phyloP scores from a whole-genome alignment of 2,329 filamentous ascomycete species.

The Penicillium brasilianum region DNA sequence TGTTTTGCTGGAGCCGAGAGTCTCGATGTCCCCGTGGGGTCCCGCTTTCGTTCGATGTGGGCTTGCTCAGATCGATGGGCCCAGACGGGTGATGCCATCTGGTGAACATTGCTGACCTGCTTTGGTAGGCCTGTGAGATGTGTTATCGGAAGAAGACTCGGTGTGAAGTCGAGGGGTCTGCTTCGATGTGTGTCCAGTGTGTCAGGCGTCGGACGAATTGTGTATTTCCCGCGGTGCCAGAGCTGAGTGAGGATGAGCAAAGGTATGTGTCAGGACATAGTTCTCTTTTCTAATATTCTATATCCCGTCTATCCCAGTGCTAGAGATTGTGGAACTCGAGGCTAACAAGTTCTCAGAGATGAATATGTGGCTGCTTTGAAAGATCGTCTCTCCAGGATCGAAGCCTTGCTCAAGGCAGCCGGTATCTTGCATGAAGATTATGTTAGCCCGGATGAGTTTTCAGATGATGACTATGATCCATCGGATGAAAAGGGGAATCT shows the following conservation, averaged over 20 bases:
- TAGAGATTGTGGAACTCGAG: neutral
- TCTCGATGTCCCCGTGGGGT: neutral
- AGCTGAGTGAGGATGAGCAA: slow-evolving; percentile 89
- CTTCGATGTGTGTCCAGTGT: slow-evolving; percentile 76
- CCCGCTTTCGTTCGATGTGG: neutral
- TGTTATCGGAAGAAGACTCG: slow-evolving; percentile 88
- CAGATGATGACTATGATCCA: slow-evolving; percentile 30
- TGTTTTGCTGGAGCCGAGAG: neutral
- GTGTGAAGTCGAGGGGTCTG: slow-evolving; percentile 87
- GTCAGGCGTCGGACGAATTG: slow-evolving; percentile 94
- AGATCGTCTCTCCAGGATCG: slow-evolving; percentile 88
- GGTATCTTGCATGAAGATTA: slow-evolving; percentile 83
- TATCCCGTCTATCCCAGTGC: neutral
- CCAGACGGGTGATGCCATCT: neutral
- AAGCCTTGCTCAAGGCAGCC: slow-evolving; percentile 80
- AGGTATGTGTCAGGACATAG: slow-evolving; percentile 61
- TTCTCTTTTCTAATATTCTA: neutral
- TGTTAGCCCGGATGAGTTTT: slow-evolving; percentile 53
- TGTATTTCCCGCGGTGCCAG: slow-evolving; percentile 89
- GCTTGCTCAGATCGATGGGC: neutral
- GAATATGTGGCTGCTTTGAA: slow-evolving; percentile 95
- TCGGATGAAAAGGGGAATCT: slow-evolving; percentile 21
- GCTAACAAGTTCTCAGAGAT: slow-evolving; percentile 59
- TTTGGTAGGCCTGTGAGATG: slow-evolving; percentile 79
- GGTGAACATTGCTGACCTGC: slow-evolving; percentile 9